Percentiles rank a stretch among this genome's conserved stretches.
Conservation (phyloP, 2,329 filamentous ascomycete genomes). For the Lojkania enalia region DNA sequence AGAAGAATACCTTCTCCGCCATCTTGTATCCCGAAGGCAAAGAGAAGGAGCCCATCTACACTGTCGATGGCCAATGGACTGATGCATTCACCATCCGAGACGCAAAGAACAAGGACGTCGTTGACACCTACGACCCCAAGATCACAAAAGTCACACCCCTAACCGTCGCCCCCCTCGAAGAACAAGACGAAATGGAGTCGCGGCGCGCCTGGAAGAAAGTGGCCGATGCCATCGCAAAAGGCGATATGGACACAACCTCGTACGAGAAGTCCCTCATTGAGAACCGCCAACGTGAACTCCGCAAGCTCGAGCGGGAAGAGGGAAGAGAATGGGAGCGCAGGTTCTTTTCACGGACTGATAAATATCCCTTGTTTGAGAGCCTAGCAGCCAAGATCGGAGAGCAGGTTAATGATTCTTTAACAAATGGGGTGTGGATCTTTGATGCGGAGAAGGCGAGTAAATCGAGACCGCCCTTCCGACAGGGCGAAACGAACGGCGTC, state of each 20-base stretch:
- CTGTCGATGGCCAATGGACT: slow-evolving; percentile 88
- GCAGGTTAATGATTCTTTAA: slow-evolving; percentile 64
- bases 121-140: slow-evolving; percentile 53
- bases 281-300: slow-evolving; percentile 77
- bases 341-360: slow-evolving; percentile 67
- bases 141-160: slow-evolving; percentile 64
- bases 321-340: slow-evolving; percentile 77
- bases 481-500: background rate
- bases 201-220: slow-evolving; percentile 88
- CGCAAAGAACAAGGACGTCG: slow-evolving; percentile 53
- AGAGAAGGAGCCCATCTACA: slow-evolving; percentile 77
- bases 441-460: slow-evolving; percentile 56
- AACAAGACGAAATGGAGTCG: slow-evolving; percentile 86
- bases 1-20: slow-evolving; percentile 89
- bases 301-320: slow-evolving; percentile 74
- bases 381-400: slow-evolving; percentile 51
- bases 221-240: slow-evolving; percentile 74
- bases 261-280: slow-evolving; percentile 87
- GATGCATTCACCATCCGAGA: slow-evolving; percentile 78
- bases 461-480: slow-evolving; percentile 28
- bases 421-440: slow-evolving; percentile 72
- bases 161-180: slow-evolving; percentile 69
- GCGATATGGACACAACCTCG: slow-evolving; percentile 81
- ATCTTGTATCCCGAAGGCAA: slow-evolving; percentile 69
- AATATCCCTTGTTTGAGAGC: slow-evolving; percentile 51